Evolutionary conservation across 2,329 filamentous ascomycete genomes (phyloP).

Genomic region (Paramyrothecium roridum): DNA sequence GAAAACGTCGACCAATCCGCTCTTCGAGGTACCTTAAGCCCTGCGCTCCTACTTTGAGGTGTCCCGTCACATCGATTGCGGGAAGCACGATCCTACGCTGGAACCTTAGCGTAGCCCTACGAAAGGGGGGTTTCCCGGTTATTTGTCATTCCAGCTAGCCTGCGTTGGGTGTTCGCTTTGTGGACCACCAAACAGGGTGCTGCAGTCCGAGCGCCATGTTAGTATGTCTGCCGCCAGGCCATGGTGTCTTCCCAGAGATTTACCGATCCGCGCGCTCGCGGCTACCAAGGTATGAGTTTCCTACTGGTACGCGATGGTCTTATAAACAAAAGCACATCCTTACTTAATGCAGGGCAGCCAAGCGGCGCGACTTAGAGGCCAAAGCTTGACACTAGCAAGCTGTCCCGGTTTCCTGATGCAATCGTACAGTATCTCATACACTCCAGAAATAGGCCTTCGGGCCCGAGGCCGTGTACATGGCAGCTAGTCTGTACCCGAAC

Average conservation of each 20-base stretch:
- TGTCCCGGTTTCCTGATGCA: too few species aligned
- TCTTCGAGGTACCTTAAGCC: background rate
- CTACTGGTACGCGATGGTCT: too few species aligned
- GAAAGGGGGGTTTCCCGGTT: background rate
- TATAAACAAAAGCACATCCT: too few species aligned
- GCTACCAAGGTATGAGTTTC: too few species aligned
- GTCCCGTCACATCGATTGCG: background rate
- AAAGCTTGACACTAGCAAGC: background rate
- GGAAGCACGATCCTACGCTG: conserved; percentile 3
- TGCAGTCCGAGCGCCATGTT: too few species aligned
- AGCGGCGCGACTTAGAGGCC: background rate
- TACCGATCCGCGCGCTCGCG: background rate
- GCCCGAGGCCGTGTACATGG: background rate
- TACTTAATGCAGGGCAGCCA: background rate
- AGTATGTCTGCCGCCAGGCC: background rate
- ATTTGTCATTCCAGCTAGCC: conserved; percentile 1
- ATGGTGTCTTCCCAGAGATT: background rate
- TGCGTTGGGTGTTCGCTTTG: too few species aligned
- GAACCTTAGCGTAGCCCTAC: conserved; percentile 4
- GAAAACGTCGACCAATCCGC: background rate
- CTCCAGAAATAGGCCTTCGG: background rate
- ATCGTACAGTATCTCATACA: background rate
- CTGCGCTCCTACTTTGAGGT: background rate
- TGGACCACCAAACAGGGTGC: too few species aligned
- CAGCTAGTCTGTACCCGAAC: background rate